phyloP scores from a whole-genome alignment of 768 basidiomycete species.

The Termitomyces sp. region DNA sequence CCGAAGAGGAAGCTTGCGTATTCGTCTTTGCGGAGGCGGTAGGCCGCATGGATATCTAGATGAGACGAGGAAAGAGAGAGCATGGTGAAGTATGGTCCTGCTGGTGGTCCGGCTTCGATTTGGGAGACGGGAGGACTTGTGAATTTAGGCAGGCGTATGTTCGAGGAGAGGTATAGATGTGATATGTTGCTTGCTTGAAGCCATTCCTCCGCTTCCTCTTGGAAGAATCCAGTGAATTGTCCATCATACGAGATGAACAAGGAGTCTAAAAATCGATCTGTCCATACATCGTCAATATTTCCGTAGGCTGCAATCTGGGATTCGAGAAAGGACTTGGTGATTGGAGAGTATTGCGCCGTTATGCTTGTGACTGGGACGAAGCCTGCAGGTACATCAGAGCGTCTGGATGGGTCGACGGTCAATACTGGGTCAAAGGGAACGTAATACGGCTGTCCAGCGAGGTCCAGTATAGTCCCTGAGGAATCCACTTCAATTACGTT shows the following conservation, averaged over 20 bases:
- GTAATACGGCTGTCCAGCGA: conserved; percentile 22
- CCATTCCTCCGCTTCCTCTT: conserved; percentile 25
- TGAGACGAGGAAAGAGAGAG: not conserved
- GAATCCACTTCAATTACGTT: conserved; percentile 9
- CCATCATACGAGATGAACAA: conserved; percentile 29
- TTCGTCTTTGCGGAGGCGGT: conserved; percentile 39
- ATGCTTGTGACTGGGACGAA: conserved; percentile 26
- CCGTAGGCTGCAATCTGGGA: conserved; percentile 21
- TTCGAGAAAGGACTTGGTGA: conserved; percentile 26
- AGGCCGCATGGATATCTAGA: conserved; percentile 25
- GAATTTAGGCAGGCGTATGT: conserved; percentile 17
- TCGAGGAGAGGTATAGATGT: conserved; percentile 21
- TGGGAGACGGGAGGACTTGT: conserved; percentile 14
- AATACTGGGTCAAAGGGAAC: conserved; percentile 12
- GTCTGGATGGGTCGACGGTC: conserved; percentile 10
- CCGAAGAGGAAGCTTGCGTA: conserved; percentile 43
- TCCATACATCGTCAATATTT: conserved; percentile 34
- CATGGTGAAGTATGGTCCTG: conserved; percentile 28
- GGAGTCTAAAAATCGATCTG: conserved; percentile 23
- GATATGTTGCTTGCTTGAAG: conserved; percentile 22
- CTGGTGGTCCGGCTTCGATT: conserved; percentile 19
- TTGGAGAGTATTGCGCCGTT: conserved; percentile 21
- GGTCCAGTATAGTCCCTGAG: conserved; percentile 13
- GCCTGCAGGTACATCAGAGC: conserved; percentile 2
- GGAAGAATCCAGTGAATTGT: conserved; percentile 20